Evolutionary conservation across 257 asterid genomes (phyloP), one percentile per base, ranked within the genome.

Genomic region (Misopates orontium): DNA sequence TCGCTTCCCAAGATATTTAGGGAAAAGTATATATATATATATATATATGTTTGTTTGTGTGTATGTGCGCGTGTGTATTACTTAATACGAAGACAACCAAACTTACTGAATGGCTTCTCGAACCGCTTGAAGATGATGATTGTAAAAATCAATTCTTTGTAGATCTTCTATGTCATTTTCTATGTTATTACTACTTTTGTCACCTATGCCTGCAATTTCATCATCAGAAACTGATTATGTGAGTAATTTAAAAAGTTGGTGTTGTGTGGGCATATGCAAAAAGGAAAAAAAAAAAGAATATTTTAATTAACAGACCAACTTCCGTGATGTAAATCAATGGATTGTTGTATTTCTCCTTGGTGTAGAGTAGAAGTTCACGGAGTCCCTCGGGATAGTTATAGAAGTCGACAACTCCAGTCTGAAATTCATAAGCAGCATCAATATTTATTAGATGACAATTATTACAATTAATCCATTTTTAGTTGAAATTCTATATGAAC

Each of bases 131-230:
- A 53, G 59, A 22, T 53, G 59, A 25, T 16, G 32, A 53, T 53
- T 53, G 16, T 53, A 53, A 25, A 53, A 53, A 21, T 53, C 59
- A 20, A 23, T 53, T 22, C 59, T 53, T 25, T 53, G 59, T 21
- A 32, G n/a, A 15, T 53, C 59, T 20, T 53, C 32, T 1, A 16
- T 53, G n/a, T 22, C 59, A 15, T 10, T 9, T n/a, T 14, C 10
- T 36, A 28, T 21, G 8, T 11, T 15, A 24, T 39, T 39, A 55
- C 18, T 55, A 6, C 5, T 15, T 1, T 3, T 17, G 41, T 55
- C 60, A 10, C 60, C 60, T 13, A 55, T 55, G 20, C 60, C 60
- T 55, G 40, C 14, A 55, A 22, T 3, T 56, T 4, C 8, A 3
- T 21, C 22, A 24, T 11, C 10, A 24, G 15, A 23, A 13, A 22